Base-by-base conservation (phyloP, 805 yeast genomes). In the Ogataea zsoltii region DNA sequence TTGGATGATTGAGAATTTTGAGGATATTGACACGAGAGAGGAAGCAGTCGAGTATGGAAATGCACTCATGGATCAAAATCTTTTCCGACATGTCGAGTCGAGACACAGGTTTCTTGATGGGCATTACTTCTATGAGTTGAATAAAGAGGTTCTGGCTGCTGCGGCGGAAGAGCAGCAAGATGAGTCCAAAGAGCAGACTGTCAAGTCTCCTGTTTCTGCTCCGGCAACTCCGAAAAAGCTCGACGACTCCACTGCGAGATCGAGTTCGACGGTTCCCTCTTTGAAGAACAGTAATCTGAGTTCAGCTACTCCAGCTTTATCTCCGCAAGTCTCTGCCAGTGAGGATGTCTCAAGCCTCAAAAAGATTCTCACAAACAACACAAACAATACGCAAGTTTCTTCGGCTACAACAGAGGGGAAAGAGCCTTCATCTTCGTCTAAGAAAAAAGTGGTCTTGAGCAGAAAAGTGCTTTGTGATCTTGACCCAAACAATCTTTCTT, bases 31-130 rank as follows among this genome's bases (percentile, higher is more conserved):
- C 42, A 80, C 86, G 1, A 69, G 92, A 50, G 97, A 90, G 21
- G 91, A 84, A 14, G 98, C 97, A 0, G 80, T 83, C 0, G 76
- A 69, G 12, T 94, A 72, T 62, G 99, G 97, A 1, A 91, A 89
- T 55, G 61, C 68, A 7, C 66, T 92, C 34, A 87, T 89, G 95
- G 76, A 79, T 7, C 71, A 71, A 39, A 86, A 86, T 0, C 57
- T 92, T 13, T 80, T 92, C 60, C 71, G 65, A n/a, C 98, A 92
- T 58, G 97, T 89, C 16, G 88, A 86, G 49, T 72, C 79, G 36
- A 75, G 92, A 28, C 97, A 92, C 61, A 80, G 85, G 2, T 88
- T 94, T 55, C 66, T 90, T 42, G 96, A 92, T 67, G 99, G 99
- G 0, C 91, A 94, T 58, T 92, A 90, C 61, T 92, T 92, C 64